Conservation (phyloP, 345 rosid species). For the Alliaria petiolata region DNA sequence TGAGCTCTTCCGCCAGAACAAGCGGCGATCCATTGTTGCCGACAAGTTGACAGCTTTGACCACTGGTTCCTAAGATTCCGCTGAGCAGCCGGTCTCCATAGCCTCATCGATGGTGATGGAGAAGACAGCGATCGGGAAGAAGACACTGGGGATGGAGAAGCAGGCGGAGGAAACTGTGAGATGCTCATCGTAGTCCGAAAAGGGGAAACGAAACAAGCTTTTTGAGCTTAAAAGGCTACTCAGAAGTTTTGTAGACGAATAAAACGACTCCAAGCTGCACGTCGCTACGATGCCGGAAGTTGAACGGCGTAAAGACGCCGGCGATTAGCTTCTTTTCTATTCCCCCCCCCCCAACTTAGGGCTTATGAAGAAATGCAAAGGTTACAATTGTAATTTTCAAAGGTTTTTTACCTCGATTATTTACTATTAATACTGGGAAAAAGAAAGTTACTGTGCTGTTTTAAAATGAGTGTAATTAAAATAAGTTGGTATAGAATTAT, state of each 20-base stretch:
- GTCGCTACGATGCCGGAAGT: slow-evolving; percentile 1
- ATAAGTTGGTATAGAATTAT: too few relatives aligned
- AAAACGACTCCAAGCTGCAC: background rate
- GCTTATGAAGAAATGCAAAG: background rate
- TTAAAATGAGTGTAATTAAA: background rate
- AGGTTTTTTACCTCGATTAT: background rate
- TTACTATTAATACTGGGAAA: background rate
- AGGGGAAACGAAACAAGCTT: background rate
- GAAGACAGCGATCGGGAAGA: too few relatives aligned
- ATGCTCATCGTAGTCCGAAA: slow-evolving; percentile 2
- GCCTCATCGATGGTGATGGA: slow-evolving; percentile 48
- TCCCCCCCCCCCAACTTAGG: background rate
- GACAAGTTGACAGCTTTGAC: slow-evolving; percentile 58
- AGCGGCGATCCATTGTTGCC: slow-evolving; percentile 59
- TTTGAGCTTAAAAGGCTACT: background rate
- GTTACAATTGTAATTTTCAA: slow-evolving; percentile 6
- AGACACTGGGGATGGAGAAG: slow-evolving; percentile 31
- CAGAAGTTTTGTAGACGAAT: background rate
- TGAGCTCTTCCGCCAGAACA: slow-evolving; percentile 59
- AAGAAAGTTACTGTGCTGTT: background rate
- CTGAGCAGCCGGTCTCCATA: slow-evolving; percentile 92
- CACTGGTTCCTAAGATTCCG: slow-evolving; percentile 86
- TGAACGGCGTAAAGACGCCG: slow-evolving; percentile 15
- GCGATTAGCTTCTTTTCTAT: background rate
- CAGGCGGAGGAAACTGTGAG: slow-evolving; percentile 22